These are phyloP conservation scores for Sclerotinia borealis DNA, from an alignment of 2,329 filamentous ascomycete species.

Conservation along the genomic window DNA sequence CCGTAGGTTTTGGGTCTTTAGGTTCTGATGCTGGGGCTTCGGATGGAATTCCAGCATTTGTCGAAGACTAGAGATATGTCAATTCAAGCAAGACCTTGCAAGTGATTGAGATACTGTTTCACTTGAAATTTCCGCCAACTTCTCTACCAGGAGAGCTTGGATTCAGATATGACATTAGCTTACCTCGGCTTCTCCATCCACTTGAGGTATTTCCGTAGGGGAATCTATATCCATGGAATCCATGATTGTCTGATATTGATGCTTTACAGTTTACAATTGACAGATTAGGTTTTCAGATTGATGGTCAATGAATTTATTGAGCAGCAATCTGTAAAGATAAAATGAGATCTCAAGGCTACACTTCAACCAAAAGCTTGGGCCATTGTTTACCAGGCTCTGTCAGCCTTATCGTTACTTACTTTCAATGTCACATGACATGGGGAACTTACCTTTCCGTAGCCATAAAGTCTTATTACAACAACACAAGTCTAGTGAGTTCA, in stretches of 20 bases:
- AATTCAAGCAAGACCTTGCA: neutral
- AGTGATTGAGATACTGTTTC: no score
- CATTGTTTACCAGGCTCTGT: neutral
- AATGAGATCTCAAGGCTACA: neutral
- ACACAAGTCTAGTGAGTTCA: no score
- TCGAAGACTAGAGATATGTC: neutral
- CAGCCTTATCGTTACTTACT: neutral
- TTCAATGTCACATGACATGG: neutral
- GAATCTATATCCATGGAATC: conserved; percentile 9
- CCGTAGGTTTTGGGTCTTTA: neutral
- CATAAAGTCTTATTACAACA: neutral
- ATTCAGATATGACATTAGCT: neutral
- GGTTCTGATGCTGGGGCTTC: neutral
- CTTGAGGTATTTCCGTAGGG: neutral
- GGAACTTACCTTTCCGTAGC: neutral
- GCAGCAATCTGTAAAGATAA: neutral
- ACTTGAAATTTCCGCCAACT: neutral
- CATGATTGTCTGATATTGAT: neutral
- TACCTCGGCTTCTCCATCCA: neutral
- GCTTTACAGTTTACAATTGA: neutral
- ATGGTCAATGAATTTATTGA: neutral
- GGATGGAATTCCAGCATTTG: neutral
- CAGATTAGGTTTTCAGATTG: neutral
- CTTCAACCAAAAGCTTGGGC: neutral
- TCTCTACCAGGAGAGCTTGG: neutral